Base-by-base conservation (phyloP, 768 basidiomycete genomes). In the Tylopilus cervinicoccineus region DNA sequence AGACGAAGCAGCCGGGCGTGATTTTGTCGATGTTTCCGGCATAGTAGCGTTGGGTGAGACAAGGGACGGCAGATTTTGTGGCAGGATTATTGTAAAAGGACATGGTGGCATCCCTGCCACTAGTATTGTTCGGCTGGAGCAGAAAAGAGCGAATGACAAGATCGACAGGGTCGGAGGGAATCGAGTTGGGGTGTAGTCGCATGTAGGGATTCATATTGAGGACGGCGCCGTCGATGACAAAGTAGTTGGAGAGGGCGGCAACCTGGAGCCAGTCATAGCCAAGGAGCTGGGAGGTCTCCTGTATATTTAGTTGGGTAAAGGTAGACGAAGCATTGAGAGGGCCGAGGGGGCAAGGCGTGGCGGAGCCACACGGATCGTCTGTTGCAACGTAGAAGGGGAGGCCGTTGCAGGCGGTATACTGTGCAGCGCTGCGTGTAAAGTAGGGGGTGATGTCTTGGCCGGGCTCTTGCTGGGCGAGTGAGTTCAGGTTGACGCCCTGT, bases 1-100 rank as follows among this genome's bases (percentile, higher is more conserved):
- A 86, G 32, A 93, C 82, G 68, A 97, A 94, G 69, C 96, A 99
- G 8, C 95, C 95, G 6, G 96, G 92, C 0, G 93, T 86, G 62
- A 96, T 76, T 70, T 97, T 96, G 74, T 97, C 96, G 54, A 99
- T 97, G 64, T 88, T 87, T 19, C 96, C 96, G 0, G 93, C 94
- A 43, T 80, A 80, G 67, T 96, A 99, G 12, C 96, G 83, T 59
- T 90, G 72, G 44, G 77, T 75, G 44, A 99, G 75, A 67, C 96
- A 99, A 10, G 81, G 77, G 4, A 96, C 76, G 20, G 88, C 83
- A 10, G 75, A 72, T 52, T 78, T 73, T 48, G 91, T 78, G 45
- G 79, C 77, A 6, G 75, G 56, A 38, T 82, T 78, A 67, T 84
- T 86, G 65, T 80, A 83, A 64, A 99, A 95, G 26, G 93, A 73